Base-by-base conservation (phyloP, 2,329 filamentous ascomycete species). In the Phaeosphaeriaceae sp. region DNA sequence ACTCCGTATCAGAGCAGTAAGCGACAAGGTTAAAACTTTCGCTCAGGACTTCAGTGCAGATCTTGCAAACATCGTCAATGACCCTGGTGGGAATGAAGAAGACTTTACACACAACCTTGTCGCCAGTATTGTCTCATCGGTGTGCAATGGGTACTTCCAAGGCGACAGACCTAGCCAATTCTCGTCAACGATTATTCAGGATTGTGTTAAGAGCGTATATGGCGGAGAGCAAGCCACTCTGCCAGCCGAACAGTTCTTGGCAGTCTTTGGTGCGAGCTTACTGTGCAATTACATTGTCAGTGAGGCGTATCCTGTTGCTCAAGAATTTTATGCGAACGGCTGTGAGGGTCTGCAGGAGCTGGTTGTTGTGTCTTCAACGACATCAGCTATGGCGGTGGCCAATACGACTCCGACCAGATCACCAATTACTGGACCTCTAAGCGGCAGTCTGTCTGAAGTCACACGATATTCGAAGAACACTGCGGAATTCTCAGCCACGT, bases 191-290 rank as follows among this genome's bases (percentile, higher is more conserved):
- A 36, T 68, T 15, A 53, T 67, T 7, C 50, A 59, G 36, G 49
- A 62, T 22, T 68, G 66, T 40, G 48, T 68, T 19, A 68, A 61
- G 56, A 55, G 58, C 9, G 54, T 68, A 25, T 68, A 68, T 48
- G 60, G 60, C 6, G 63, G 58, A 19, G 58, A 63, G 13, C 54
- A 22, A 21, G 40, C 63, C n/a, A 50, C 55, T 15, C 49, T 64
- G 27, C 58, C 66, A 1, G 60, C 53, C 6, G 40, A 51, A 11
- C 60, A 67, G 25, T 67, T 68, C 47, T 54, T 62, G 3, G 62
- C 60, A n/a, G 61, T 68, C 1, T 67, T 68, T 52, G 66, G 66
- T 19, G 64, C 62, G 4, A 68, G 66, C 42, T 49, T 68, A 41
- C 57, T 68, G 5, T 68, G 66, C 45, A 58, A 67, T 31, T 67